Evolutionary conservation across 768 basidiomycete species (phyloP).

Genomic region (Panaeolus papilionaceus): DNA sequence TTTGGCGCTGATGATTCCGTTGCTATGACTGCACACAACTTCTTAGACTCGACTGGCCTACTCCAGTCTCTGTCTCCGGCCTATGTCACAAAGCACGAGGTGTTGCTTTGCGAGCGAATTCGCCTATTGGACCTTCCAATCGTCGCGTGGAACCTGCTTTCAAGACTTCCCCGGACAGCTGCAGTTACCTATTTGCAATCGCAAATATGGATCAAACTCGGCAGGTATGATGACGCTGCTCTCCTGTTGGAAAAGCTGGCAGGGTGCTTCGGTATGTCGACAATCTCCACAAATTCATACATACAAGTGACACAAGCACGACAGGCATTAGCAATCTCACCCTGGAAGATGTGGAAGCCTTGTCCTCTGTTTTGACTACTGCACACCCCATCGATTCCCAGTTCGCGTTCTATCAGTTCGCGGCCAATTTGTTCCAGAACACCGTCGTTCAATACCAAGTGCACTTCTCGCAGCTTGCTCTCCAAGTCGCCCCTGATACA

Average conservation of each 20-base stretch:
- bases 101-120: conserved; percentile 74
- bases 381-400: conserved; percentile 62
- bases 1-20: conserved; percentile 54
- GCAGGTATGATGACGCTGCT: conserved; percentile 77
- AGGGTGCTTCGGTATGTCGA: conserved; percentile 70
- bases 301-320: conserved; percentile 37
- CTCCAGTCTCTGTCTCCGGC: conserved; percentile 74
- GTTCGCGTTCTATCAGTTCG: conserved; percentile 80
- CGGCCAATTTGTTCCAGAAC: conserved; percentile 75
- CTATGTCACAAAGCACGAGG: conserved; percentile 70
- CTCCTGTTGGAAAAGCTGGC: conserved; percentile 75
- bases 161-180: conserved; percentile 82
- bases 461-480: conserved; percentile 77
- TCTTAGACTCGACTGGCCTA: conserved; percentile 70
- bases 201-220: conserved; percentile 67
- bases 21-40: conserved; percentile 69
- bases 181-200: conserved; percentile 78
- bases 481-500: conserved; percentile 66
- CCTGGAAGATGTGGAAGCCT: conserved; percentile 66
- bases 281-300: conserved; percentile 16
- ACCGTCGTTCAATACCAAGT: conserved; percentile 66
- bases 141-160: conserved; percentile 67
- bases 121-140: conserved; percentile 66
- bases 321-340: conserved; percentile 53
- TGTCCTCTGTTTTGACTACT: conserved; percentile 66